Conservation (phyloP, 2,329 filamentous ascomycete species). For the Biscogniauxia sp. region DNA sequence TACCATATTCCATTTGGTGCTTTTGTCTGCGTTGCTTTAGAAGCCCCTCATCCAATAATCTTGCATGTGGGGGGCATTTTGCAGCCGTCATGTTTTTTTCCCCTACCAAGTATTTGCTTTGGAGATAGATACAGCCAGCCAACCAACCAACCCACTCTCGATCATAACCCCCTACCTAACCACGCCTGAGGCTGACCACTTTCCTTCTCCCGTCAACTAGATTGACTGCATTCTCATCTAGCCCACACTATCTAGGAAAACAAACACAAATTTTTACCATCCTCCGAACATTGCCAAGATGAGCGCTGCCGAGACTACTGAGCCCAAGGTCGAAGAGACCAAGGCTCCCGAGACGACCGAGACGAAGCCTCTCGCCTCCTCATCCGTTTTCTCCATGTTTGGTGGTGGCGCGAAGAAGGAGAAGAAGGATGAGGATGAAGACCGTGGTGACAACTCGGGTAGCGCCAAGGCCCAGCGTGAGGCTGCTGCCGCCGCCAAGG, state of each 20-base stretch:
- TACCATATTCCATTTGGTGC: background rate
- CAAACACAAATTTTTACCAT: background rate
- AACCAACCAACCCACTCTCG: background rate
- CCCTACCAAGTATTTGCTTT: no score
- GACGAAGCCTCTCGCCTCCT: slow-evolving; percentile 48
- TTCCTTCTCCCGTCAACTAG: background rate
- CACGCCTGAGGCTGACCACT: background rate
- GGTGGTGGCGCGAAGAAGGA: slow-evolving; percentile 96
- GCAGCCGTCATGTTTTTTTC: background rate
- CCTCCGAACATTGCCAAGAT: slow-evolving; percentile 34
- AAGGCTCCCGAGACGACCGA: slow-evolving; percentile 38
- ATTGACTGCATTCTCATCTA: background rate
- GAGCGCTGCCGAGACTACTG: slow-evolving; percentile 49
- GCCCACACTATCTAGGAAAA: background rate
- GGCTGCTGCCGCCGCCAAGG: slow-evolving; percentile 57
- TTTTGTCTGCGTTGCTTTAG: background rate
- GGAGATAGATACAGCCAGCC: background rate
- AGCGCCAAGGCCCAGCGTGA: slow-evolving; percentile 78
- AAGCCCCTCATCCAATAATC: background rate
- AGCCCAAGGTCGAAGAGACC: slow-evolving; percentile 55
- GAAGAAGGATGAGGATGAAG: slow-evolving; percentile 81
- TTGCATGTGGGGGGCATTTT: slow-evolving; percentile 4
- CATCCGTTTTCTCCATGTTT: slow-evolving; percentile 95
- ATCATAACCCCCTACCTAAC: background rate
- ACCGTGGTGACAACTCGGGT: slow-evolving; percentile 82